Evolutionary conservation across 257 asterid species (phyloP), one percentile per base, ranked within the genome.

Genomic region (Paulownia fortunei): DNA sequence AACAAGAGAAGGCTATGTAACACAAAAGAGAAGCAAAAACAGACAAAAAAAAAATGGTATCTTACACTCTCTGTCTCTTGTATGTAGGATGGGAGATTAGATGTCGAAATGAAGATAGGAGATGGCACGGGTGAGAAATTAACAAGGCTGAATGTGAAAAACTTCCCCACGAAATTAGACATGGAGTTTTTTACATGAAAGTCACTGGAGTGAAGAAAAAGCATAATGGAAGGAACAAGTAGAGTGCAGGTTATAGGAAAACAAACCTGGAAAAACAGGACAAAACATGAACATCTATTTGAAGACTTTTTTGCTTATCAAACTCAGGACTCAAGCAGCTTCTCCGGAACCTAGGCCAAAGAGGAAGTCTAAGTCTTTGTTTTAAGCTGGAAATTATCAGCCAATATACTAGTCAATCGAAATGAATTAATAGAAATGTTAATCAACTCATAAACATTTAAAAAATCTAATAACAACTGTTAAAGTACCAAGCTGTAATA

Each of bases 271-370:
- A 79, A 19, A 26, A 75, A 41, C n/a, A 51, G 70, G 34, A 73
- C 59, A 51, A 69, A 64, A 63, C 60, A 83, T 23, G 71, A 80
- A 60, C 44, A 76, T 62, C 37, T 51, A 44, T 69, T 70, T 69
- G 78, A 58, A 68, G 79, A 72, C 64, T 47, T 26, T 63, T 69
- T 65, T 76, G 82, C 58, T 72, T 74, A 75, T 32, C 65, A 70
- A 74, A 78, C 61, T 65, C 47, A 63, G 59, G 69, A 82, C 64
- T 77, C 74, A 77, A 72, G 78, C 65, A 23, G 68, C 59, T 44
- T 64, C 83, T 68, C 76, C 18, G 55, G 51, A 78, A 78, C 86
- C 82, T 79, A 84, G 69, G 65, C 65, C 41, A 62, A 32, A 49
- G 47, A 75, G 76, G 49, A 80, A 36, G 67, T 72, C 69, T 74